Base-by-base conservation (phyloP, 495 filamentous ascomycete genomes). In the Oidiodendron maius region DNA sequence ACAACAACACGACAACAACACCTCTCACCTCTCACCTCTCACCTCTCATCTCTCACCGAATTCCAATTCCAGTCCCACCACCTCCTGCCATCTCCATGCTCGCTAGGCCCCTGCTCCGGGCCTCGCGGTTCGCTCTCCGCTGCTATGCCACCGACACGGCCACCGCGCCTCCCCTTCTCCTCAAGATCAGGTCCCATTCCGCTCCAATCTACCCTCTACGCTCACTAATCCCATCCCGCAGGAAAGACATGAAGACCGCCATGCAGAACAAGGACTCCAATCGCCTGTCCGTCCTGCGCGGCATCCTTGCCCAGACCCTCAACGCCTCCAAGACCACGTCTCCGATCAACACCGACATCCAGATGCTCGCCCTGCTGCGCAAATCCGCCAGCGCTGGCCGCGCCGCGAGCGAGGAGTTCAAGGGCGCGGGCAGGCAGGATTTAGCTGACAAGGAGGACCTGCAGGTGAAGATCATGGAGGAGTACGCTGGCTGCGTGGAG, bases 191-290 rank as follows among this genome's bases (percentile, higher is more conserved):
- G 65, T 57, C 55, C 20, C 49, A 49, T 44, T 37, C 30, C 28
- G 38, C 48, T 17, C 34, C 20, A 38, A 22, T 36, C 30, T n/a
- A 9, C 44, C 37, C 8, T 41, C 44, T 43, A 30, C 12, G 13
- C 17, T 24, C 25, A 30, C 36, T 35, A 32, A 42, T 18, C 24
- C 37, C n/a, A 12, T 18, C 30, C 25, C 24, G 62, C 47, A 81
- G 77, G 44, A 64, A 61, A 38, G 79, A 83, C 51, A 63, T 83
- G 44, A 83, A 83, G 61, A 61, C 67, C 28, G 76, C 79, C 39
- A 80, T 83, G 79, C 70, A 71, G 34, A 65, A 64, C 36, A 83
- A 81, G 61, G 76, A 80, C 54, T 63, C 72, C 38, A 63, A 68
- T 21, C 67, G 75, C 16, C 70, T 81, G 16, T 56, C 66, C 39